phyloP scores from a whole-genome alignment of 768 basidiomycete species.

The Suillus alpinus region DNA sequence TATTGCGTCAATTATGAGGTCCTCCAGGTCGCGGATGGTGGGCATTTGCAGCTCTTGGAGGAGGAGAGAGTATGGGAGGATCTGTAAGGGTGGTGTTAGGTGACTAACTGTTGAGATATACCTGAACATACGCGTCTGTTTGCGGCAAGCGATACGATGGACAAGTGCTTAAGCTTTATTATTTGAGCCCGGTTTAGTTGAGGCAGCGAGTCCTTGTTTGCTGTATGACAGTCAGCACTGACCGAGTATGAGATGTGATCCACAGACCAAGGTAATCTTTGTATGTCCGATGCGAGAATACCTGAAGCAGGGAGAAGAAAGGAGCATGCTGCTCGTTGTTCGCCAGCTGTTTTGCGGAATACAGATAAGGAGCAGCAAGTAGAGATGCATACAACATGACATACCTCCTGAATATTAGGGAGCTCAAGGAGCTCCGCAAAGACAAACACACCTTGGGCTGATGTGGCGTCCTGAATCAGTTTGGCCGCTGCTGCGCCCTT shows the following conservation, averaged over 20 bases:
- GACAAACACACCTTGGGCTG: slow-evolving; percentile 88
- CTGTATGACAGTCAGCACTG: slow-evolving; percentile 35
- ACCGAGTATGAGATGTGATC: background rate
- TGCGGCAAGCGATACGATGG: slow-evolving; percentile 81
- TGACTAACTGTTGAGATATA: background rate
- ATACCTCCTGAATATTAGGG: slow-evolving; percentile 81
- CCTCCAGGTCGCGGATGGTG: slow-evolving; percentile 86
- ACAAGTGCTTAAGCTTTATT: slow-evolving; percentile 89
- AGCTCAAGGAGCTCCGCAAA: slow-evolving; percentile 86
- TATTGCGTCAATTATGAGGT: slow-evolving; percentile 95
- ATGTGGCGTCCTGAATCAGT: slow-evolving; percentile 79
- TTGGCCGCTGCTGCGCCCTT: slow-evolving; percentile 94
- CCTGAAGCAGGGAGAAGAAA: slow-evolving; percentile 64
- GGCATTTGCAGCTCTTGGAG: slow-evolving; percentile 70
- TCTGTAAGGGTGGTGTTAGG: slow-evolving; percentile 40
- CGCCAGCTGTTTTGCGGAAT: slow-evolving; percentile 50
- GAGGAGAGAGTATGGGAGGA: slow-evolving; percentile 77
- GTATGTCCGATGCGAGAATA: slow-evolving; percentile 91
- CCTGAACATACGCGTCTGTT: slow-evolving; percentile 62
- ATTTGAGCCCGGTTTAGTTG: slow-evolving; percentile 69
- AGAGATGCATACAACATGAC: slow-evolving; percentile 12
- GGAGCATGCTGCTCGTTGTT: slow-evolving; percentile 61
- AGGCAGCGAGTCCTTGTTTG: slow-evolving; percentile 64
- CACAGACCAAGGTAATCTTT: slow-evolving; percentile 73
- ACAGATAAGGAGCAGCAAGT: background rate